Evolutionary conservation across 2,329 filamentous ascomycete genomes (phyloP).

Genomic region (Hymenoscyphus fraxineus): DNA sequence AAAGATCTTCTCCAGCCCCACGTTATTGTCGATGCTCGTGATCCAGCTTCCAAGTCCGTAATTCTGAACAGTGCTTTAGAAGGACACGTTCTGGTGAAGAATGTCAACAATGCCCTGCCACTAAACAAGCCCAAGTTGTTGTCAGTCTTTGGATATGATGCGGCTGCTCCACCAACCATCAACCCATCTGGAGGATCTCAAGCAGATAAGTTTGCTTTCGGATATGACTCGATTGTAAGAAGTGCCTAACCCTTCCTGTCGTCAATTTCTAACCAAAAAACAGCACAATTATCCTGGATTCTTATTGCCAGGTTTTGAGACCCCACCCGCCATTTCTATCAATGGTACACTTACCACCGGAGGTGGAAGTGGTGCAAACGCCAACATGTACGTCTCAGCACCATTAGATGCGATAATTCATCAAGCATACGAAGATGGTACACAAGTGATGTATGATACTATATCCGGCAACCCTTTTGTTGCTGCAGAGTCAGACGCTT

Average conservation of each 20-base stretch:
- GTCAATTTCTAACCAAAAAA: neutral
- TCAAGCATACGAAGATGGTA: slow-evolving; percentile 52
- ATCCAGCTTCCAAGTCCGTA: slow-evolving; percentile 45
- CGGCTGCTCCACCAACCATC: slow-evolving; percentile 22
- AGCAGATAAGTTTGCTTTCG: neutral
- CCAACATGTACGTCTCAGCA: slow-evolving; percentile 46
- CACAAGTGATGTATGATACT: slow-evolving; percentile 58
- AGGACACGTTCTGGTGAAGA: slow-evolving; percentile 64
- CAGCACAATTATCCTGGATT: neutral
- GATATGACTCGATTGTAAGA: neutral
- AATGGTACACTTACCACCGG: slow-evolving; percentile 47
- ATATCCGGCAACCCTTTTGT: slow-evolving; percentile 45
- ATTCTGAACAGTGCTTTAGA: slow-evolving; percentile 57
- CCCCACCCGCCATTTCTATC: slow-evolving; percentile 37
- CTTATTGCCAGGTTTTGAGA: slow-evolving; percentile 46
- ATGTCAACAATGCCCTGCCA: slow-evolving; percentile 46
- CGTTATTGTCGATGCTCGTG: slow-evolving; percentile 50
- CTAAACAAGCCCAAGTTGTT: slow-evolving; percentile 46
- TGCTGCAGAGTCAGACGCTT: slow-evolving; percentile 53
- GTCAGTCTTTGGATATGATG: slow-evolving; percentile 62
- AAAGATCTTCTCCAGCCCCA: slow-evolving; percentile 48
- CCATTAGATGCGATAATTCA: slow-evolving; percentile 54
- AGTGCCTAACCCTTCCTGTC: no score
- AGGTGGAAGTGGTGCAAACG: slow-evolving; percentile 45
- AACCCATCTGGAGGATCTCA: neutral